These are phyloP conservation scores for Obelidium mucronatum DNA, from an alignment of 192 early-diverging fungal genomes.

Conservation along the genomic window DNA sequence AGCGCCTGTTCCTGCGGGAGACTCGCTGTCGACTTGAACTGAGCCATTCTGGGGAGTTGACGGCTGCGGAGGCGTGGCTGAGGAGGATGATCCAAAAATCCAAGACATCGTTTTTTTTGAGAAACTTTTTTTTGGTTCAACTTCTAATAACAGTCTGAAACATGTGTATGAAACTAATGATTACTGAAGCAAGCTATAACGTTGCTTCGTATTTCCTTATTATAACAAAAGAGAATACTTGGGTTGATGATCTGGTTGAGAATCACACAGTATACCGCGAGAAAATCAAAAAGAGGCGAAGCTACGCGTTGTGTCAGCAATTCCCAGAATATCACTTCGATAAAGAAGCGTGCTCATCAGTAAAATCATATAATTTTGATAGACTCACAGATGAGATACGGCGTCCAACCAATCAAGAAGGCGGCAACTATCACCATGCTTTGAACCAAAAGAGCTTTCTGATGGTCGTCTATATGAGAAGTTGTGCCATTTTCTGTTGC, in stretches of 20 bases:
- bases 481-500: neutral
- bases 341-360: too few species aligned
- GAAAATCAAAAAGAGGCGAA: neutral
- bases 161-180: neutral
- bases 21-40: conserved; percentile 55
- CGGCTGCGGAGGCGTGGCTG: too few species aligned
- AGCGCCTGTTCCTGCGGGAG: conserved; percentile 40
- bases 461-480: neutral
- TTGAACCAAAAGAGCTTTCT: neutral
- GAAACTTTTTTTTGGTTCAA: neutral
- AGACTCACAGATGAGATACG: neutral
- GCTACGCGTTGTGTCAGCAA: neutral
- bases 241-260: neutral
- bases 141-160: neutral
- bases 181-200: neutral
- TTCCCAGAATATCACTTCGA: neutral
- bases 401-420: conserved; percentile 10
- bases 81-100: neutral
- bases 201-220: neutral
- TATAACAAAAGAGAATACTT: neutral
- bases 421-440: neutral
- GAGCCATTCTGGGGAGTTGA: too few species aligned
- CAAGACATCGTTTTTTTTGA: neutral
- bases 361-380: neutral
- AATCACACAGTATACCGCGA: neutral